Base-by-base conservation (phyloP, 257 asterid genomes). In the Capsicum chinense region DNA sequence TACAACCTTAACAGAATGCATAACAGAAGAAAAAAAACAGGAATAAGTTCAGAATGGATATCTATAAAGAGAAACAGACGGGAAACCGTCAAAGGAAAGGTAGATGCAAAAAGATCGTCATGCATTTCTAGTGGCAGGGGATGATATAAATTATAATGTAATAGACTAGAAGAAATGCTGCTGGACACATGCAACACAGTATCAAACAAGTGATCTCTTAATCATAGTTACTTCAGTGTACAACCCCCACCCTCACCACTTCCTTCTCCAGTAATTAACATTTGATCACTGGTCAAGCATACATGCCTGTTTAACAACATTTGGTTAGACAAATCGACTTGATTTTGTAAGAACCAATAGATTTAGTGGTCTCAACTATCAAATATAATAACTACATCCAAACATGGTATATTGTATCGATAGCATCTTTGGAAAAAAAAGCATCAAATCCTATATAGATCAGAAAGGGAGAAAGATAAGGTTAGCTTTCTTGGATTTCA, bases 311-410 rank as follows among this genome's bases (percentile, higher is more conserved):
- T 21, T 26, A 52, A 76, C 16, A n/a, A 48, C 14, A 52, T 74
- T 19, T 74, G 7, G 10, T 13, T 74, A 74, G 81, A 56, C 6
- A 14, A 76, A 76, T 26, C 33, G 21, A 76, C 48, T 54, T 76
- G 26, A 76, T 76, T 52, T 76, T 52, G 64, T 76, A 54, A 50
- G 47, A 76, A 48, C 6, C 13, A 21, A 14, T 21, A 35, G 63
- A 50, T 52, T 76, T 26, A 9, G 15, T 17, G 80, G 42, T 59
- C 80, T 48, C 80, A 73, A 48, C 80, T 48, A 73, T 48, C 80
- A 48, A 73, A 73, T 19, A 73, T 48, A 21, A 12, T 48, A 73
- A 48, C 19, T 48, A 47, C 42, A 50, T 74, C 44, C 7, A 71
- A 17, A 6, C 47, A 48, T 13, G 33, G 62, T 26, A 14, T 21